Percentiles rank a stretch among this genome's conserved stretches.
Conservation (phyloP, 768 basidiomycete species). For the Mycena indigotica region DNA sequence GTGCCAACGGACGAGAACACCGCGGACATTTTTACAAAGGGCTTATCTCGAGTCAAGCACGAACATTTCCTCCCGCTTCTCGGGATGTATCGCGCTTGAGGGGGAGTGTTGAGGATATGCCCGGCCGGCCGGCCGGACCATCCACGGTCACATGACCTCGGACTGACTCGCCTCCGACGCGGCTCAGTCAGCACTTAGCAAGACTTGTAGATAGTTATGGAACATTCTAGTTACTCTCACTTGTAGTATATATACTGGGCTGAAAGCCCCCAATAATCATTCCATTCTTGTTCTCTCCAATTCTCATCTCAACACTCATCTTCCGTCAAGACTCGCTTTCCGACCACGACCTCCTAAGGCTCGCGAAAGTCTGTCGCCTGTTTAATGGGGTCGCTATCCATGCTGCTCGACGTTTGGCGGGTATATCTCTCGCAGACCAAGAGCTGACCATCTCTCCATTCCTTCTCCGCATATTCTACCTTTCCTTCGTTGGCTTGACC, state of each 20-base stretch:
- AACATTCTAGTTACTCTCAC: not conserved
- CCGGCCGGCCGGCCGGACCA: not conserved
- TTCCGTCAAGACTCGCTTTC: too few relatives aligned
- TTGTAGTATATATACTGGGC: not conserved
- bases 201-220: not conserved
- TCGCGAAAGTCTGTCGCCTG: too few relatives aligned
- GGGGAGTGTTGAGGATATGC: not conserved
- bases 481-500: too few relatives aligned
- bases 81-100: not conserved
- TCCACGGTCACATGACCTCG: not conserved
- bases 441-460: too few relatives aligned
- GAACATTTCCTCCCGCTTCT: not conserved
- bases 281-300: not conserved
- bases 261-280: not conserved
- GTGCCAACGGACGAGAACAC: constrained; percentile 22
- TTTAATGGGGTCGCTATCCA: too few relatives aligned
- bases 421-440: too few relatives aligned
- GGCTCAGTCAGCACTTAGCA: not conserved
- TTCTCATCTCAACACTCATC: not conserved
- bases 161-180: not conserved
- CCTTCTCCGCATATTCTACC: too few relatives aligned
- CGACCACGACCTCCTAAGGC: too few relatives aligned
- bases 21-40: constrained; percentile 31
- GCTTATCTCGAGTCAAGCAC: not conserved
- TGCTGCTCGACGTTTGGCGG: too few relatives aligned